Evolutionary conservation across 306 rosid genomes (phyloP), one percentile per base, ranked within the genome.

Genomic region (Fragaria iinumae): DNA sequence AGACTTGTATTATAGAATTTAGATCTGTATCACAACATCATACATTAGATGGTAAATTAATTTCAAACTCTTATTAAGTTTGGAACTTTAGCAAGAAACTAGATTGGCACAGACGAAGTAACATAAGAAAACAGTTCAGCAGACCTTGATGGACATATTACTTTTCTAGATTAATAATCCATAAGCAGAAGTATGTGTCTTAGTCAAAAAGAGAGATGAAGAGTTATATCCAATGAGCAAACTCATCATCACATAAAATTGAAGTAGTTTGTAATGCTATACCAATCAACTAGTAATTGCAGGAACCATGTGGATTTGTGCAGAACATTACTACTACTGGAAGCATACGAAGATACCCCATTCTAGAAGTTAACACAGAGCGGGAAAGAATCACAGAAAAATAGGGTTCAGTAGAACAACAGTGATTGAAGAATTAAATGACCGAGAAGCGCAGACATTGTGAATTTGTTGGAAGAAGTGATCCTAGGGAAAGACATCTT

Each of bases 31-130:
- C 69, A 72, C n/a, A 65, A 45, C 21, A 25, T 53, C 45, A 79
- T 69, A 38, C 47, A 67, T 80, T 75, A 76, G 79, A 49, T 65
- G 69, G 72, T 63, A 76, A 73, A 75, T 67, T 48, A 59, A 52
- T 73, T 13, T 23, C 67, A 56, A 56, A 73, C 25, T 53, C 52
- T 75, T 52, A 18, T 18, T 44, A 3, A 53, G 29, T 41, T 3
- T 52, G 60, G 9, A 64, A 63, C 25, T 32, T 41, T 2, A 52
- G 41, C 41, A 62, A 71, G 27, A 27, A 32, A 5, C 3, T 62
- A 34, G 14, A 17, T n/a, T 20, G 8, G 17, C 29, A 25, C 18
- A 25, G 67, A 62, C n/a, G 32, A 62, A 27, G 66, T 60, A 27
- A n/a, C 65, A 23, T 14, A 29, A 29, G 43, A 32, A 23, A 29